Percentiles rank a stretch among this genome's conserved stretches.
These are phyloP conservation scores for Neostapfia colusana DNA, from an alignment of 176 grass and related monocot species.

Conservation along the genomic window DNA sequence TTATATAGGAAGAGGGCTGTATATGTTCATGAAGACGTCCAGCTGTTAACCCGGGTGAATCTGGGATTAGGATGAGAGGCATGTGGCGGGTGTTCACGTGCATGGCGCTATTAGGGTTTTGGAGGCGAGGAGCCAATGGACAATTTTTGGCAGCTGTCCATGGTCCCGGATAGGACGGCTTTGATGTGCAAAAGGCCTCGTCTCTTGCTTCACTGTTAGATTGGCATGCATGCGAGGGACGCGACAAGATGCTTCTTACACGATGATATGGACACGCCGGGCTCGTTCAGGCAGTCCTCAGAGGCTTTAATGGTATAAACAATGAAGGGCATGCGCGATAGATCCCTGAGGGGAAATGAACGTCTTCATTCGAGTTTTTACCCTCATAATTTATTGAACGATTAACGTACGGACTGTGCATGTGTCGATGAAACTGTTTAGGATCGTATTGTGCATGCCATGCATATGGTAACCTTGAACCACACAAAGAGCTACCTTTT, in stretches of 20 bases:
- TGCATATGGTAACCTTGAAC: not conserved
- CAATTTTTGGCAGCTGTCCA: slow-evolving; percentile 34
- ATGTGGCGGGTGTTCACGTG: slow-evolving; percentile 32
- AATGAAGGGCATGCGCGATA: not conserved
- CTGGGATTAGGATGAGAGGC: slow-evolving; percentile 20
- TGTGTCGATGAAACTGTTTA: not conserved
- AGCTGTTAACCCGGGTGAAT: slow-evolving; percentile 18
- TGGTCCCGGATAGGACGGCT: slow-evolving; percentile 35
- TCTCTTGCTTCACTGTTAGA: slow-evolving; percentile 23
- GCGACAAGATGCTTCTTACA: slow-evolving; percentile 10
- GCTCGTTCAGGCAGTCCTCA: not conserved
- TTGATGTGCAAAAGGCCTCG: slow-evolving; percentile 16
- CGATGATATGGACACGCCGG: not conserved
- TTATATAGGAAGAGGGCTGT: slow-evolving; percentile 3
- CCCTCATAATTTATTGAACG: not conserved
- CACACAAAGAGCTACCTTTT: not conserved
- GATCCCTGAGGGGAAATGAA: not conserved
- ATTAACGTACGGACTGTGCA: not conserved
- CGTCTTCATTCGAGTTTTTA: not conserved
- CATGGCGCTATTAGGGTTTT: slow-evolving; percentile 17
- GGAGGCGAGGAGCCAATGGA: slow-evolving; percentile 14
- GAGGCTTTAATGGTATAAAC: not conserved
- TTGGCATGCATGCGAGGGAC: slow-evolving; percentile 17
- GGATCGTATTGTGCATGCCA: not conserved
- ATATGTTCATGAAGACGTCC: not conserved